Evolutionary conservation across 768 basidiomycete genomes (phyloP).

Genomic region (Calocybe gangraenosa): DNA sequence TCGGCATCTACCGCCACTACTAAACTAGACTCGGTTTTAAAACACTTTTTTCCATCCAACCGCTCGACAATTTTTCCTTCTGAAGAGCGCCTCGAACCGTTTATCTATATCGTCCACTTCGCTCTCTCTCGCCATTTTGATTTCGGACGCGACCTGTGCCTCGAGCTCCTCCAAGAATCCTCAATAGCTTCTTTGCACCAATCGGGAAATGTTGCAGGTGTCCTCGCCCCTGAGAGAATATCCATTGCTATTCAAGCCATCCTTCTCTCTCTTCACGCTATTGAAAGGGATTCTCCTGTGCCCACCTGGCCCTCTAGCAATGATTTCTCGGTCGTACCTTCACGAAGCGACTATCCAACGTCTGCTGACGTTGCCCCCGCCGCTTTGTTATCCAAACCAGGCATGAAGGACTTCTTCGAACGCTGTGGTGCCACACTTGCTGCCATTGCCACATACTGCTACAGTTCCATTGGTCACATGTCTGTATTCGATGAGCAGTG

Average conservation of each 20-base stretch:
- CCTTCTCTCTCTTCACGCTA: constrained; percentile 61
- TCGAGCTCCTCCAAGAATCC: constrained; percentile 77
- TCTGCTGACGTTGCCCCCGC: constrained; percentile 62
- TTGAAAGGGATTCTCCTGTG: constrained; percentile 65
- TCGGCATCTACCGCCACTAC: constrained; percentile 73
- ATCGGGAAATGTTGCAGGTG: constrained; percentile 33
- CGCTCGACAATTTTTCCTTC: constrained; percentile 54
- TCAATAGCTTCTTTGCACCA: constrained; percentile 38
- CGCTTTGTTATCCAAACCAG: constrained; percentile 53
- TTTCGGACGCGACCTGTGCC: constrained; percentile 75
- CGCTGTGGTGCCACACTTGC: constrained; percentile 55
- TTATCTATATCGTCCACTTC: constrained; percentile 79
- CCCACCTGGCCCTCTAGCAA: constrained; percentile 78
- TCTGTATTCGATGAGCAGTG: constrained; percentile 85
- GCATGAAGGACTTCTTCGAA: constrained; percentile 70
- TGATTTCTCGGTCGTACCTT: constrained; percentile 57
- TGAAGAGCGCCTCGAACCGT: constrained; percentile 75
- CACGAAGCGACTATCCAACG: constrained; percentile 64
- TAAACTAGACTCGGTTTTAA: constrained; percentile 71
- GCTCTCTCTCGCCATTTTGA: constrained; percentile 81
- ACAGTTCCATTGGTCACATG: constrained; percentile 67
- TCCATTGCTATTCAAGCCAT: constrained; percentile 74
- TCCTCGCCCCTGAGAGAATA: constrained; percentile 67
- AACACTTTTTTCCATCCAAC: constrained; percentile 75
- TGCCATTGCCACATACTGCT: constrained; percentile 54